phyloP scores from a whole-genome alignment of 805 yeast genomes.

The Allodekkera sacchari region DNA sequence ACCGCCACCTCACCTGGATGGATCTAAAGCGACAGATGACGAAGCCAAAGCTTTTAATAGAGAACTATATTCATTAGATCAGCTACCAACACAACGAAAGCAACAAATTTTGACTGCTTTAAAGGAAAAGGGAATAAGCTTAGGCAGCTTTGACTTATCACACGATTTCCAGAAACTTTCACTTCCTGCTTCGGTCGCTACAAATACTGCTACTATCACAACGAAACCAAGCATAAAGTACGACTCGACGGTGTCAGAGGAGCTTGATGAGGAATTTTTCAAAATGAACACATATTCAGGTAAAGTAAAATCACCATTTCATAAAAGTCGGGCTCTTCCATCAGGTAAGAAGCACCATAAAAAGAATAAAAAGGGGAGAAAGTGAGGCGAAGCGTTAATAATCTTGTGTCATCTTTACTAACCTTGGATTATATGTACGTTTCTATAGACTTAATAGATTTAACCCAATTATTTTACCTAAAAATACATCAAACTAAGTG shows the following conservation, averaged over 20 bases:
- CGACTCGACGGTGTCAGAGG: conserved; percentile 58
- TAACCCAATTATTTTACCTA: neutral
- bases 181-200: conserved; percentile 44
- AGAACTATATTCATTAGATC: conserved; percentile 58
- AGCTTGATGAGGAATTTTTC: conserved; percentile 82
- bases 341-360: conserved; percentile 74
- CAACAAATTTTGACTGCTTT: conserved; percentile 65
- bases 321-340: conserved; percentile 39
- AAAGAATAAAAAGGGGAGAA: conserved; percentile 30
- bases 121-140: conserved; percentile 40
- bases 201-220: neutral
- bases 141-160: conserved; percentile 53
- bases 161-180: conserved; percentile 64
- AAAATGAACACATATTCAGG: conserved; percentile 58
- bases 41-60: conserved; percentile 61
- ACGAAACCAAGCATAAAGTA: neutral
- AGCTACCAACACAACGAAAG: conserved; percentile 64
- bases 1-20: conserved; percentile 79
- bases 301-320: conserved; percentile 65
- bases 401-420: neutral
- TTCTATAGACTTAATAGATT: neutral
- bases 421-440: neutral
- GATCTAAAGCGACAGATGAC: conserved; percentile 40
- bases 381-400: conserved; percentile 8
- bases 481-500: conserved; percentile 1